Evolutionary conservation across 208 protist genomes (phyloP).

Genomic region (Leishmania major): DNA sequence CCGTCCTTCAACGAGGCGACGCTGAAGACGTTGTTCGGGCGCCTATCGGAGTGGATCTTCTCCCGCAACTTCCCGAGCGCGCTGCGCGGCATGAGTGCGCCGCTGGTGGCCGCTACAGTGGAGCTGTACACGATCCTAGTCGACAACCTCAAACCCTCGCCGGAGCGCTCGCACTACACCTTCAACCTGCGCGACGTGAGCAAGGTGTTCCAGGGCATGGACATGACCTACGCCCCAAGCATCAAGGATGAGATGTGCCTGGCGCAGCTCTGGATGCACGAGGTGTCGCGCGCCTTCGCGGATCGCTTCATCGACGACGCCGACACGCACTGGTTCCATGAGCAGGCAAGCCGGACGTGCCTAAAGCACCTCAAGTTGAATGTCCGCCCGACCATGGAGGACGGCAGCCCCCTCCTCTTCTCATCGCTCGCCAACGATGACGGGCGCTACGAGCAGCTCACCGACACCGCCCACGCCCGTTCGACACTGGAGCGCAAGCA

Average conservation of each 20-base stretch:
- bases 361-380: slow-evolving; percentile 81
- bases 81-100: slow-evolving; percentile 46
- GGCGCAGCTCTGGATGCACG: slow-evolving; percentile 94
- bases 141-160: slow-evolving; percentile 95
- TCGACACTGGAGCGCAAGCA: slow-evolving; percentile 87
- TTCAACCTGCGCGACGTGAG: slow-evolving; percentile 98
- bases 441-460: slow-evolving; percentile 88
- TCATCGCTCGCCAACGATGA: slow-evolving; percentile 87
- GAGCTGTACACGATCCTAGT: slow-evolving; percentile 94
- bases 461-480: slow-evolving; percentile 71
- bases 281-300: slow-evolving; percentile 94
- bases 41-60: slow-evolving; percentile 93
- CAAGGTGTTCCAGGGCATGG: slow-evolving; percentile 94
- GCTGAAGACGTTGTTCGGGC: slow-evolving; percentile 93
- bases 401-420: slow-evolving; percentile 67
- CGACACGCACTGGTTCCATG: slow-evolving; percentile 91
- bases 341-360: slow-evolving; percentile 77
- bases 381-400: slow-evolving; percentile 31
- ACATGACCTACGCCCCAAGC: slow-evolving; percentile 69
- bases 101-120: slow-evolving; percentile 91
- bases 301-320: slow-evolving; percentile 94
- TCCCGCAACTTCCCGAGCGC: slow-evolving; percentile 66
- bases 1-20: slow-evolving; percentile 91
- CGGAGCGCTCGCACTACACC: slow-evolving; percentile 98
- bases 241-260: slow-evolving; percentile 79